Base-by-base conservation (phyloP, 345 rosid genomes). In the Leavenworthia alabamica region DNA sequence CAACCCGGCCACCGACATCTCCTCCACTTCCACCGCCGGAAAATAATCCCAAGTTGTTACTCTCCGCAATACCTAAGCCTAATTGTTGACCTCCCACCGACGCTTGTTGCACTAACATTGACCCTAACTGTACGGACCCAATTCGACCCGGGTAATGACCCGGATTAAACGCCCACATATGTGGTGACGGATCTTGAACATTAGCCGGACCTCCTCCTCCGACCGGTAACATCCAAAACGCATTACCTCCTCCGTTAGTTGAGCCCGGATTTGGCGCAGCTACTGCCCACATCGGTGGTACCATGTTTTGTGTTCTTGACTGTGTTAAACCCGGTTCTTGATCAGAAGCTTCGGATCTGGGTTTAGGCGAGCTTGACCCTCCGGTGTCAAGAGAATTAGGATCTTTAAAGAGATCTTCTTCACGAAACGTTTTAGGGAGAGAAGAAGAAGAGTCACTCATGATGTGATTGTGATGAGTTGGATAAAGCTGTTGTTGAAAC, bases 221-320 rank as follows among this genome's bases (percentile, higher is more conserved):
- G 1, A 84, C 83, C 0, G 90, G 87, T 3, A 84, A 40, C 90
- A 84, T 84, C 90, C 90, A 84, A 65, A 84, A 84, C 14, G 82
- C 75, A 62, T 64, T 79, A 4, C 48, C 48, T 10, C 83, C 83
- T 8, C 87, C 81, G 57, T 77, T 82, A 2, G 78, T 40, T 7
- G 83, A 57, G 0, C 80, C 76, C 8, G 82, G 78, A 0, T 83
- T 79, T 35, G 81, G 79, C 4, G 85, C 83, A 81, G 87, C 78
- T 82, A 82, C 76, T 29, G 84, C 77, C 28, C 85, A 79, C 62
- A 81, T 67, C 0, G 86, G 75, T 8, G 78, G 22, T 26, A 75
- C 40, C 51, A 73, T 77, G 27, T 36, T 63, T n/a, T 50, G 55
- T 11, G 68, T 63, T 1, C 78, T 37, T 3, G 75, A 36, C 35